A percentile compares a stretch with the other conserved stretches of the same genome.
Conservation (phyloP, 1,284 basidiomycete genomes). For the Stygiomarasmius scandens region DNA sequence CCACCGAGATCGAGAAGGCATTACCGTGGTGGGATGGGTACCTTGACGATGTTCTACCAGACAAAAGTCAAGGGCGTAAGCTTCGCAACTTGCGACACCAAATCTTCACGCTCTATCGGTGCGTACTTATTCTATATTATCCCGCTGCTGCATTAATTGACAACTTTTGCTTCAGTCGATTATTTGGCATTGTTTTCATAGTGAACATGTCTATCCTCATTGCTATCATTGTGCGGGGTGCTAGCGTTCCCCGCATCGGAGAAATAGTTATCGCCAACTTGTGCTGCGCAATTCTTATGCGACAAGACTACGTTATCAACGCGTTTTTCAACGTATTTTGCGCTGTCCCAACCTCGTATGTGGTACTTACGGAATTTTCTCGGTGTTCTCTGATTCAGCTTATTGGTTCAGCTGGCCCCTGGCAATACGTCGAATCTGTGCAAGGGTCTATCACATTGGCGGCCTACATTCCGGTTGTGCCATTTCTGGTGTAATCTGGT, state of each 20-base stretch:
- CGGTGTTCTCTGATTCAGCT: conserved; percentile 14
- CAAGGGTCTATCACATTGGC: conserved; percentile 61
- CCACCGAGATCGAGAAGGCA: conserved; percentile 33
- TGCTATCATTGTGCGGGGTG: conserved; percentile 40
- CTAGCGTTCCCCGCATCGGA: conserved; percentile 49
- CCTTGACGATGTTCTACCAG: conserved; percentile 49
- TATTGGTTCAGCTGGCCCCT: conserved; percentile 51
- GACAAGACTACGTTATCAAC: conserved; percentile 64
- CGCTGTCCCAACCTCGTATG: conserved; percentile 50
- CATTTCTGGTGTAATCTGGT: conserved; percentile 56
- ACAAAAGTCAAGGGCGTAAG: conserved; percentile 49
- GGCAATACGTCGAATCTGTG: conserved; percentile 51
- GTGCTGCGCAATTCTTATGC: conserved; percentile 58
- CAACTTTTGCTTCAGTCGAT: conserved; percentile 26
- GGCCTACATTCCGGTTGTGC: conserved; percentile 62
- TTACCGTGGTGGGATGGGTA: conserved; percentile 54
- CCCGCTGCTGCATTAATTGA: no score
- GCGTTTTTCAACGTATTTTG: conserved; percentile 55
- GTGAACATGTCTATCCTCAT: conserved; percentile 57
- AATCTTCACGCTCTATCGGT: conserved; percentile 55
- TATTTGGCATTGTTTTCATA: conserved; percentile 60
- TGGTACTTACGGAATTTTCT: conserved; percentile 8
- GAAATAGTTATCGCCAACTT: conserved; percentile 55
- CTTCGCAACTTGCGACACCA: conserved; percentile 56
- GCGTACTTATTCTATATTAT: no score